A percentile compares a stretch with the other conserved stretches of the same genome.
These are phyloP conservation scores for Lasiodiplodia sp. DNA, from an alignment of 2,329 filamentous ascomycete genomes.

Conservation along the genomic window DNA sequence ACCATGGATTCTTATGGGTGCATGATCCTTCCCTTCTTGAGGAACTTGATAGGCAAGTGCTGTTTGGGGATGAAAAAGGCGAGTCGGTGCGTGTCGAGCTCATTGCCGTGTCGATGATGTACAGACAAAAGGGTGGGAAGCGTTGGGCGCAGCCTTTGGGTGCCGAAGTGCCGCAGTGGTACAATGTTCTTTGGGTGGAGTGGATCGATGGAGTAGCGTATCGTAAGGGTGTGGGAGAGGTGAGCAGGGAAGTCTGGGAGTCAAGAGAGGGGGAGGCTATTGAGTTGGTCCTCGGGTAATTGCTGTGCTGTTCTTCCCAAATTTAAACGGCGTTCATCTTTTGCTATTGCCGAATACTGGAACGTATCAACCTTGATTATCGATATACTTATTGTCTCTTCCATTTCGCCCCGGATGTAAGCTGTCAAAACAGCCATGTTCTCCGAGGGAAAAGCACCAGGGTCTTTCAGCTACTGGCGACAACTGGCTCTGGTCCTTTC, in stretches of 20 bases:
- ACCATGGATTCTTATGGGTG: background rate
- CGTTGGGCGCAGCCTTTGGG: slow-evolving; percentile 3
- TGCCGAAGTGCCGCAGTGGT: background rate
- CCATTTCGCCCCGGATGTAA: no score
- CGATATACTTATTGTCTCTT: no score
- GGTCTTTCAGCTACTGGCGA: no score
- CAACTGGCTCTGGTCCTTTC: no score
- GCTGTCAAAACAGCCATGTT: no score
- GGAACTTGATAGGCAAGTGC: background rate
- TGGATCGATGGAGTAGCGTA: slow-evolving; percentile 5
- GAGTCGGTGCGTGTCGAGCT: background rate
- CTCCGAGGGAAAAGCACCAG: no score
- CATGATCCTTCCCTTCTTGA: background rate
- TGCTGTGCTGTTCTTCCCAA: no score
- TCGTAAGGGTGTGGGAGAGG: background rate
- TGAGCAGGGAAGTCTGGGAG: slow-evolving; percentile 4
- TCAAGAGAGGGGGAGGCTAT: background rate
- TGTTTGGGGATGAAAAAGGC: background rate
- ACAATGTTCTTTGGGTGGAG: slow-evolving; percentile 12
- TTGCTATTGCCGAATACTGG: no score
- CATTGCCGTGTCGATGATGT: slow-evolving; percentile 3
- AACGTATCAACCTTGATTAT: no score
- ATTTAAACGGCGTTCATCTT: no score
- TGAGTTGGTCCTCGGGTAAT: slow-evolving; percentile 1
- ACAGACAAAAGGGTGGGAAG: background rate